Evolutionary conservation across 352 stramenopile genomes (phyloP), one percentile per base, ranked within the genome.

Genomic region (Pseudoperonospora humuli): DNA sequence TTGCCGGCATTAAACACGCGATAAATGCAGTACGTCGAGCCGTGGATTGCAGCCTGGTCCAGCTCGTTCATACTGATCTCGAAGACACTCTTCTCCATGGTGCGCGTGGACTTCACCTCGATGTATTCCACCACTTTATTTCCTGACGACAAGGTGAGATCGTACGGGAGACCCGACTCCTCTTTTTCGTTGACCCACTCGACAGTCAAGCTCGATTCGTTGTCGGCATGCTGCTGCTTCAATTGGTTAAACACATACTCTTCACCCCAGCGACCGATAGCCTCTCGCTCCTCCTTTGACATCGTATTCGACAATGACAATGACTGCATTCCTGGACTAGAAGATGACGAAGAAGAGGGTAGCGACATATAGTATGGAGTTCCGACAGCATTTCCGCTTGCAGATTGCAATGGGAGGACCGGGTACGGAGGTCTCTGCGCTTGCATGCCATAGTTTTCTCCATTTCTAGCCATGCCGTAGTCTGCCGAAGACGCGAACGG

Each of bases 51-150:
- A n/a, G 81, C 81, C 40, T 87, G 71, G 54, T 93, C 78, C 49
- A 93, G 54, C 46, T 93, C 81, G 57, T 93, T 89, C 72, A 90
- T 85, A 43, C 76, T 90, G 57, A 93, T 93, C 72, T 93, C 81
- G 35, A 93, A 93, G 44, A 86, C 61, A 18, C 65, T 63, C 47
- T 93, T 93, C 54, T 93, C 81, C 70, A 86, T 88, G 15, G 79
- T 93, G 23, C 79, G 76, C 29, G 81, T 93, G 26, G 75, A 76
- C 43, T 93, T 93, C 32, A 93, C 81, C 48, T 93, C 81, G 21
- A 91, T 67, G 53, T 85, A 93, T 61, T 93, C 78, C 38, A 81
- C 60, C 25, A 85, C 56, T 21, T 60, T 66, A 18, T 65, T 71
- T 20, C 35, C 57, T 7, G 37, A 63, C 10, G 70, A 77, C 10